These are phyloP conservation scores for Pyronema domesticum DNA, from an alignment of 495 filamentous ascomycete species.

Conservation along the genomic window DNA sequence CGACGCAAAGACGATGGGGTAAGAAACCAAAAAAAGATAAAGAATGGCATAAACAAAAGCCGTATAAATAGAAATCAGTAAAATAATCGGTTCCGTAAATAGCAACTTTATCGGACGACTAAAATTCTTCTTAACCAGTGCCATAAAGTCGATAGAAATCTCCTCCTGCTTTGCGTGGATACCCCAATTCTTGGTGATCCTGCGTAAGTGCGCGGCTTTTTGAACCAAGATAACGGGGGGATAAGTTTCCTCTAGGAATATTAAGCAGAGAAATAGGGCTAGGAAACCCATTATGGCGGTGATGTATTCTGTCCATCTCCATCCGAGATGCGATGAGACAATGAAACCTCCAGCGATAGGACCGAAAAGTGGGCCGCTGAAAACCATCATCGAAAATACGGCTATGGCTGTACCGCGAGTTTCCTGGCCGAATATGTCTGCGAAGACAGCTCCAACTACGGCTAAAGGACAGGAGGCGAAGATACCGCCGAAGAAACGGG, in stretches of 20 bases:
- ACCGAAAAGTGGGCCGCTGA: constrained; percentile 61
- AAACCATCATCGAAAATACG: constrained; percentile 68
- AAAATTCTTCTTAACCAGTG: constrained; percentile 69
- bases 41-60: constrained; percentile 80
- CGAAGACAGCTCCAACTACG: constrained; percentile 73
- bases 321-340: constrained; percentile 40
- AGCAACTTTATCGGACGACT: constrained; percentile 72
- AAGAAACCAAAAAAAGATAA: constrained; percentile 41
- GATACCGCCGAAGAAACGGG: constrained; percentile 67
- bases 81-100: constrained; percentile 78
- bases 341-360: constrained; percentile 82
- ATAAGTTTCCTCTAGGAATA: constrained; percentile 71
- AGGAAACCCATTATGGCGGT: constrained; percentile 57
- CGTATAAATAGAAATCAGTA: constrained; percentile 85
- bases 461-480: constrained; percentile 62
- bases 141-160: constrained; percentile 66
- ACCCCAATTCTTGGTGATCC: constrained; percentile 58
- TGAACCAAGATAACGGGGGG: constrained; percentile 59
- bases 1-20: constrained; percentile 57
- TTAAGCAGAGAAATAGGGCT: constrained; percentile 47
- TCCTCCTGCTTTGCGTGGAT: constrained; percentile 90
- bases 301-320: constrained; percentile 74
- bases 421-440: constrained; percentile 70
- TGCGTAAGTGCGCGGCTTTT: constrained; percentile 63
- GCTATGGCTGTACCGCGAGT: constrained; percentile 65